These are phyloP conservation scores for Beauveria brongniartii DNA, from an alignment of 2,329 filamentous ascomycete species.

Conservation along the genomic window DNA sequence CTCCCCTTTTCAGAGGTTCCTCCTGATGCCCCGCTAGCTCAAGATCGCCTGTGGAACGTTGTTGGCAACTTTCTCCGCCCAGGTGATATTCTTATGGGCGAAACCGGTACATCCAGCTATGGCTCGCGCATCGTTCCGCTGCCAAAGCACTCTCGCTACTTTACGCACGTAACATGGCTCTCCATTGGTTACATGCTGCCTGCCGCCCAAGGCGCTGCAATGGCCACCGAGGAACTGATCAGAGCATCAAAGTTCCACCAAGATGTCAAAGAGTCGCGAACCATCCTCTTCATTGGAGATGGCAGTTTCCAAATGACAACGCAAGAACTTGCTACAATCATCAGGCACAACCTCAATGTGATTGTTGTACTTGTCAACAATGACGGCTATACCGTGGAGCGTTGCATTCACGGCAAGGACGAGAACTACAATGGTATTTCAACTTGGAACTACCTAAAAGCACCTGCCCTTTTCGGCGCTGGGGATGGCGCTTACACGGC, in stretches of 20 bases:
- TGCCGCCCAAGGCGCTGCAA: constrained; percentile 44
- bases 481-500: constrained; percentile 30
- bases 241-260: constrained; percentile 13
- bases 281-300: constrained; percentile 53
- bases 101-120: constrained; percentile 50
- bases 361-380: constrained; percentile 50
- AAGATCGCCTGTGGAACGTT: constrained; percentile 40
- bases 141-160: constrained; percentile 37
- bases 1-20: constrained; percentile 14
- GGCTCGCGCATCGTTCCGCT: constrained; percentile 44
- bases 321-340: constrained; percentile 58
- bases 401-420: constrained; percentile 46
- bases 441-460: constrained; percentile 43
- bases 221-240: constrained; percentile 42
- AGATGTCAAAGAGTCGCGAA: constrained; percentile 22
- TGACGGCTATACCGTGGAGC: constrained; percentile 51
- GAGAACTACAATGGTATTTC: constrained; percentile 47
- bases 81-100: constrained; percentile 48
- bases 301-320: constrained; percentile 59
- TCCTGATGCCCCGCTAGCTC: constrained; percentile 31
- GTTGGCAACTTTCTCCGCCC: constrained; percentile 38
- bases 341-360: constrained; percentile 42
- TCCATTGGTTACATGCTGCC: constrained; percentile 55
- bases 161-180: constrained; percentile 47
- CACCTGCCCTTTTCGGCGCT: constrained; percentile 40